These are phyloP conservation scores for Seminavis robusta DNA, from an alignment of 108 stramenopile species.

Conservation along the genomic window DNA sequence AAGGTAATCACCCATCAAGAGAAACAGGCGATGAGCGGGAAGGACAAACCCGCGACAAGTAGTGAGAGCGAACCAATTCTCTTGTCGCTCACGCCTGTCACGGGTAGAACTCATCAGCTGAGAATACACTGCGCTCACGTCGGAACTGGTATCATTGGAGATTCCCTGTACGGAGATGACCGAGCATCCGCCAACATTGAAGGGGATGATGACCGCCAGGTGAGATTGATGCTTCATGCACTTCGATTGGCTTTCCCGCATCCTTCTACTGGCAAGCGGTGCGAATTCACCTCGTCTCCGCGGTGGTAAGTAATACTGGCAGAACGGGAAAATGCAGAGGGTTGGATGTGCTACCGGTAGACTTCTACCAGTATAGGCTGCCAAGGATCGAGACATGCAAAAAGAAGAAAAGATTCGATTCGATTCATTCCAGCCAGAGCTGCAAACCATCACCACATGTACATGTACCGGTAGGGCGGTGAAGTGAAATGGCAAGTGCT, in stretches of 20 bases:
- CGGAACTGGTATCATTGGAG: constrained; percentile 59
- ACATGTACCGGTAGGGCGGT: too few species aligned
- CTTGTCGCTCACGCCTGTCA: constrained; percentile 36
- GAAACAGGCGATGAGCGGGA: not conserved
- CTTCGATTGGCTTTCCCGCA: constrained; percentile 2
- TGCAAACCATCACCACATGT: too few species aligned
- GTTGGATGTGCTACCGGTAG: too few species aligned
- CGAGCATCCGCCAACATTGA: not conserved
- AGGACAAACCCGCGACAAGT: not conserved
- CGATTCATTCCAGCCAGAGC: too few species aligned
- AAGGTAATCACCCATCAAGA: constrained; percentile 14
- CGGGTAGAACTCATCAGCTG: constrained; percentile 85
- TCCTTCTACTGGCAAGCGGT: not conserved
- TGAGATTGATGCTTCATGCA: not conserved
- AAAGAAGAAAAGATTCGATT: too few species aligned
- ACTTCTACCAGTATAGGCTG: too few species aligned
- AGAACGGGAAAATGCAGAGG: too few species aligned
- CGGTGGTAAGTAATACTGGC: too few species aligned
- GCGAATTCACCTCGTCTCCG: too few species aligned
- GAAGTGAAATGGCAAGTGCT: too few species aligned
- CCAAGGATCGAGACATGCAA: too few species aligned
- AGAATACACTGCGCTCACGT: constrained; percentile 70
- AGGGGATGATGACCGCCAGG: not conserved
- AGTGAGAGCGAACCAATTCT: constrained; percentile 2
- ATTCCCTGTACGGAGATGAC: constrained; percentile 56